A percentile compares a stretch with the other conserved stretches of the same genome.
phyloP scores from a whole-genome alignment of 106 monocot genomes.

The Platanthera zijinensis region DNA sequence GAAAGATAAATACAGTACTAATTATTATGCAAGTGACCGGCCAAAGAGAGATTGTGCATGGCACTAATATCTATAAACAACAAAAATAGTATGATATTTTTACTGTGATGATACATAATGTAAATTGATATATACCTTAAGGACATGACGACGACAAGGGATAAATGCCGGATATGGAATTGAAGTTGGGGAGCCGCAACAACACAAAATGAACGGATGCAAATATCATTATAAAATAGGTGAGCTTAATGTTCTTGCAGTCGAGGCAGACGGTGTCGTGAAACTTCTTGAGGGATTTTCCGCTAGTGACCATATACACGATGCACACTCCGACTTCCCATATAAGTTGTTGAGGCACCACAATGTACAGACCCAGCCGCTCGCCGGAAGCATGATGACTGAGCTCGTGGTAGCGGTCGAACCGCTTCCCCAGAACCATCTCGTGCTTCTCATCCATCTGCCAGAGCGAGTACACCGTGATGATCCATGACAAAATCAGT shows the following conservation, averaged over 20 bases:
- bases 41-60: no score
- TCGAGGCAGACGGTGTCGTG: no score
- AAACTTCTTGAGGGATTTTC: no score
- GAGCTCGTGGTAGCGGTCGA: constrained; percentile 58
- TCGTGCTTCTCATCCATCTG: constrained; percentile 87
- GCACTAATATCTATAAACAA: no score
- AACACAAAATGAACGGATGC: constrained; percentile 56
- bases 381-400: constrained; percentile 68
- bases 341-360: constrained; percentile 48
- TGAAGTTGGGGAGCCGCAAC: constrained; percentile 47
- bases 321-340: constrained; percentile 5
- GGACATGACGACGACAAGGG: constrained; percentile 52
- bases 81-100: no score
- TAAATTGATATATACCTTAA: constrained; percentile 17
- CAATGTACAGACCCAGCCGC: constrained; percentile 59
- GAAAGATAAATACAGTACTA: no score
- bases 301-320: no score
- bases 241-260: no score
- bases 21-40: no score
- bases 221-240: constrained; percentile 58
- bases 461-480: constrained; percentile 69
- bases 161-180: constrained; percentile 51
- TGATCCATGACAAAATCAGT: constrained; percentile 49
- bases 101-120: no score
- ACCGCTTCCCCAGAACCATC: constrained; percentile 62